These are phyloP conservation scores for Vairimorpha ceranae DNA, from an alignment of 371 early-diverging fungal genomes.

Conservation along the genomic window DNA sequence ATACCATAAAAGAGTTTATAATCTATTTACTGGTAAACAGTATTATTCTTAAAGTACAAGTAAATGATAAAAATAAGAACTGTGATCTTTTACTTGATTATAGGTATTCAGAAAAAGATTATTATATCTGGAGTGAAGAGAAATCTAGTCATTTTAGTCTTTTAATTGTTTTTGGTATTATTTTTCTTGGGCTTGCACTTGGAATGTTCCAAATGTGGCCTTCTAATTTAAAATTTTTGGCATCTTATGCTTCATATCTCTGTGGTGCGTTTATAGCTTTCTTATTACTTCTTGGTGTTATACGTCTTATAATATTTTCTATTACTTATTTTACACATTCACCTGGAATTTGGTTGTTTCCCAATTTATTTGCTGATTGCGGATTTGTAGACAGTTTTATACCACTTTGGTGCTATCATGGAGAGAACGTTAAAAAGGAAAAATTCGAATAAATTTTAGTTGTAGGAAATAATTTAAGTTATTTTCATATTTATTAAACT, in stretches of 20 bases:
- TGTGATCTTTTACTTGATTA: constrained; percentile 50
- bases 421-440: constrained; percentile 27
- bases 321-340: constrained; percentile 70
- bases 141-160: constrained; percentile 71
- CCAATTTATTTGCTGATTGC: constrained; percentile 92
- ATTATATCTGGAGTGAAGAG: constrained; percentile 88
- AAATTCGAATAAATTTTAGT: constrained; percentile 20
- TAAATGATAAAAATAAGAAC: constrained; percentile 25
- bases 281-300: constrained; percentile 76
- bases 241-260: constrained; percentile 75
- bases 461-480: too few species aligned
- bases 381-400: constrained; percentile 91
- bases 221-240: constrained; percentile 68
- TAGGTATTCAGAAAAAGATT: constrained; percentile 62
- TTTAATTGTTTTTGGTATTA: constrained; percentile 70
- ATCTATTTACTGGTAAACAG: constrained; percentile 41
- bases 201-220: constrained; percentile 98
- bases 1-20: constrained; percentile 44
- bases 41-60: constrained; percentile 45
- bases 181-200: constrained; percentile 72
- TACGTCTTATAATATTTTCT: constrained; percentile 78
- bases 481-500: too few species aligned
- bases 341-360: constrained; percentile 94
- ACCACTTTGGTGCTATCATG: constrained; percentile 78
- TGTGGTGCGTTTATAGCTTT: constrained; percentile 73